These are phyloP conservation scores for Fusarium secorum DNA, from an alignment of 2,329 filamentous ascomycete genomes.

Conservation along the genomic window DNA sequence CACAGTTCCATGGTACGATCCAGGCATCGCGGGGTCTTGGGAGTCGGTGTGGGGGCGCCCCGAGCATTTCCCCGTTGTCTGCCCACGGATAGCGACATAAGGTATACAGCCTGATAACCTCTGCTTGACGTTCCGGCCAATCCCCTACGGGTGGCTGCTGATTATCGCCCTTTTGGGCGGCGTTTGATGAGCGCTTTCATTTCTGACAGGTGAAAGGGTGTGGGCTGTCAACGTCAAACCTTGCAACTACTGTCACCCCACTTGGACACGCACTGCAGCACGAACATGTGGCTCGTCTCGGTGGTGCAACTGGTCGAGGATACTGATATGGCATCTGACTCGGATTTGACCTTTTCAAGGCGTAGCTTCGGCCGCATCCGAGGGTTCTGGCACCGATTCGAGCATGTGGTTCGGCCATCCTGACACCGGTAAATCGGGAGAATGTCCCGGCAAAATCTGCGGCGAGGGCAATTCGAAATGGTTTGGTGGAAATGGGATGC, in stretches of 20 bases:
- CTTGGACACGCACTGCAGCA: constrained; percentile 21
- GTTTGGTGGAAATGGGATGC: constrained; percentile 55
- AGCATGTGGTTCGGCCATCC: constrained; percentile 38
- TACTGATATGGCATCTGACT: constrained; percentile 12
- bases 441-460: constrained; percentile 50
- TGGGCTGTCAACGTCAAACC: constrained; percentile 14
- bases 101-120: constrained; percentile 1
- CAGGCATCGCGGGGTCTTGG: constrained; percentile 37
- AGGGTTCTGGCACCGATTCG: constrained; percentile 38
- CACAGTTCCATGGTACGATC: constrained; percentile 42
- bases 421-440: constrained; percentile 37
- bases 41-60: constrained; percentile 19
- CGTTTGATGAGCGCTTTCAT: background rate
- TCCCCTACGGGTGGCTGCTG: constrained; percentile 10
- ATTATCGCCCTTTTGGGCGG: constrained; percentile 12
- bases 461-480: constrained; percentile 58
- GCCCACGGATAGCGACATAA: constrained; percentile 25
- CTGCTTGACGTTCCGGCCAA: constrained; percentile 20
- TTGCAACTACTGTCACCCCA: constrained; percentile 38
- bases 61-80: constrained; percentile 22
- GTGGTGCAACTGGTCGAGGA: constrained; percentile 31
- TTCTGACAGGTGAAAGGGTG: constrained; percentile 19
- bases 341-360: constrained; percentile 30
- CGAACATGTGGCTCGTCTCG: constrained; percentile 36
- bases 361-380: constrained; percentile 38